phyloP scores from a whole-genome alignment of 2,329 filamentous ascomycete species.

The Tolypocladium endophyticum region DNA sequence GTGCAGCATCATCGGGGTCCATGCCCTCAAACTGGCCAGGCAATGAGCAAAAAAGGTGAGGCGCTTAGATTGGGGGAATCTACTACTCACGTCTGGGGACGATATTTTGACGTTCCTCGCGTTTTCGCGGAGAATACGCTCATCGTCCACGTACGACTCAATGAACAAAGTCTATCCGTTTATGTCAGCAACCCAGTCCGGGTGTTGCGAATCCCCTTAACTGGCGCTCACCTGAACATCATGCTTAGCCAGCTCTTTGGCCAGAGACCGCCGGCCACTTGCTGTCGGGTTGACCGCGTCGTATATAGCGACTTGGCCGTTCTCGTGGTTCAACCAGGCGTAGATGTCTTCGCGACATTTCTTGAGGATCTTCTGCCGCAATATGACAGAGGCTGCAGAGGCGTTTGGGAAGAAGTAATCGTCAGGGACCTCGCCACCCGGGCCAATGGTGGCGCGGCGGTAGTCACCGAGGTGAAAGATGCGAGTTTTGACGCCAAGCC shows the following conservation, averaged over 20 bases:
- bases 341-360: conserved; percentile 97
- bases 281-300: conserved; percentile 93
- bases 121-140: conserved; percentile 90
- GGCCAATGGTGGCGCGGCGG: conserved; percentile 78
- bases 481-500: conserved; percentile 95
- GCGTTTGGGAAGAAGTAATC: conserved; percentile 98
- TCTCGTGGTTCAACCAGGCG: conserved; percentile 90
- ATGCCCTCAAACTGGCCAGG: conserved; percentile 69
- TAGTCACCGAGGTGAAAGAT: conserved; percentile 98
- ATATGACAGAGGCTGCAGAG: conserved; percentile 79
- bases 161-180: conserved; percentile 74
- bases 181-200: background rate
- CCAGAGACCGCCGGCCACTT: conserved; percentile 68
- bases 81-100: conserved; percentile 68
- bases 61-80: background rate
- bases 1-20: conserved; percentile 84
- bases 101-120: conserved; percentile 96
- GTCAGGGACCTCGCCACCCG: conserved; percentile 75
- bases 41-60: background rate
- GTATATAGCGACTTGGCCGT: conserved; percentile 96
- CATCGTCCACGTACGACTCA: conserved; percentile 89
- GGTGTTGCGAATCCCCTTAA: background rate
- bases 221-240: conserved; percentile 64
- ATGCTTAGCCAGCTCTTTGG: conserved; percentile 96
- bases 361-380: conserved; percentile 94